Evolutionary conservation across 495 filamentous ascomycete genomes (phyloP).

Genomic region (Penicillium bovifimosum): DNA sequence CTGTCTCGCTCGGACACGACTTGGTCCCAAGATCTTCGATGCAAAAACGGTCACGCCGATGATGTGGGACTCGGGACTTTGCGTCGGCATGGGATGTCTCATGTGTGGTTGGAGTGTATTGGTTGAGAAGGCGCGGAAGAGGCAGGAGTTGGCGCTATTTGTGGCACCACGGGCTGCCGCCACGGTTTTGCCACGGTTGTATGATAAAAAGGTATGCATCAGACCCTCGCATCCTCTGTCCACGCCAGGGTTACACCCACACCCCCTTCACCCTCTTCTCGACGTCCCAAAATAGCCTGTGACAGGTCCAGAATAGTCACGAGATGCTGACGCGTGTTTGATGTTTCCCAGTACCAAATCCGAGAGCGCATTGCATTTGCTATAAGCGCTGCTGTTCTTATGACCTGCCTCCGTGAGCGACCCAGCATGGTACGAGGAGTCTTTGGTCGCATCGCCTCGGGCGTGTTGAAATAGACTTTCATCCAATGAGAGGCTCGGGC

Average conservation of each 20-base stretch:
- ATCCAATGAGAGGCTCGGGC: not conserved
- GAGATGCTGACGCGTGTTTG: conserved; percentile 21
- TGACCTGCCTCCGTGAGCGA: conserved; percentile 65
- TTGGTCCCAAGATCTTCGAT: conserved; percentile 66
- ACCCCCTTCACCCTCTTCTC: conserved; percentile 2
- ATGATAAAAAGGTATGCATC: conserved; percentile 52
- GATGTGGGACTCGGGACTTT: conserved; percentile 66
- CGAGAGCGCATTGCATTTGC: conserved; percentile 71
- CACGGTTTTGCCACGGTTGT: conserved; percentile 68
- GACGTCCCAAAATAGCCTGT: not conserved
- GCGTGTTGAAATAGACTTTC: conserved; percentile 42
- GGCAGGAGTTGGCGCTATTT: conserved; percentile 79
- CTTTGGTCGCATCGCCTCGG: conserved; percentile 58
- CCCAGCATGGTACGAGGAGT: conserved; percentile 65
- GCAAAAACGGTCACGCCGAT: conserved; percentile 46
- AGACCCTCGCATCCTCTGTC: conserved; percentile 9
- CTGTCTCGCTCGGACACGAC: conserved; percentile 72
- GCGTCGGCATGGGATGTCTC: conserved; percentile 67
- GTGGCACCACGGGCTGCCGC: conserved; percentile 80
- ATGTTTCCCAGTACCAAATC: conserved; percentile 57
- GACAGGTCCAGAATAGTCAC: conserved; percentile 7
- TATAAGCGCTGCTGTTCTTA: conserved; percentile 65
- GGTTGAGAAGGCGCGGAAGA: conserved; percentile 59
- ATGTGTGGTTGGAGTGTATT: conserved; percentile 84
- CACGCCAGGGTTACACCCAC: conserved; percentile 23